Conservation (phyloP, 345 rosid species). For the Acer negundo region DNA sequence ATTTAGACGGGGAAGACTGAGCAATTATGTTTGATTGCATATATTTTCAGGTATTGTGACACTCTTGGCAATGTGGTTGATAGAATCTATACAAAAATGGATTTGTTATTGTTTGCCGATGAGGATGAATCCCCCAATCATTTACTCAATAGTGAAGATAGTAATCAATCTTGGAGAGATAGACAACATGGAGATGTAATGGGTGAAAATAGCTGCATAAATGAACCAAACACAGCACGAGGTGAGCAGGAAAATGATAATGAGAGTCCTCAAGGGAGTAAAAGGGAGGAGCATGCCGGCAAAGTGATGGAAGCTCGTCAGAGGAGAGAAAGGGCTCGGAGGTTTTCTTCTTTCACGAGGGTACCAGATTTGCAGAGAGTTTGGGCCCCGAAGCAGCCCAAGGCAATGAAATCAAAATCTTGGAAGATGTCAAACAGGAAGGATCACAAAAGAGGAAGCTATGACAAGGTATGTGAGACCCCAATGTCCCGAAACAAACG, state of each 20-base stretch:
- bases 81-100: constrained; percentile 72
- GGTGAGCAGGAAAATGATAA: constrained; percentile 33
- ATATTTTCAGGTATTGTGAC: constrained; percentile 56
- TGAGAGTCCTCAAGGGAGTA: constrained; percentile 26
- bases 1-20: not conserved
- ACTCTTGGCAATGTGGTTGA: constrained; percentile 63
- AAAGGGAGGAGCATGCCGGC: constrained; percentile 37
- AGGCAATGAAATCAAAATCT: constrained; percentile 34
- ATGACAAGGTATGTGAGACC: constrained; percentile 79
- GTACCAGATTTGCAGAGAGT: constrained; percentile 86
- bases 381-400: constrained; percentile 80
- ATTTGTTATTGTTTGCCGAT: constrained; percentile 58
- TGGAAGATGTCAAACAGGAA: constrained; percentile 57
- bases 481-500: constrained; percentile 59
- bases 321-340: constrained; percentile 79
- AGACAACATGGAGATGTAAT: constrained; percentile 32
- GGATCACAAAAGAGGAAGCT: constrained; percentile 37
- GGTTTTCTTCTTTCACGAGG: constrained; percentile 81
- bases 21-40: constrained; percentile 14
- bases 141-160: constrained; percentile 71
- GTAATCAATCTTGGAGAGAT: constrained; percentile 56
- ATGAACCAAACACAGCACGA: constrained; percentile 33
- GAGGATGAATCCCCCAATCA: constrained; percentile 61
- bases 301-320: constrained; percentile 65
- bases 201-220: constrained; percentile 29